Evolutionary conservation across 305 asterid genomes (phyloP), one percentile per base, ranked within the genome.

Genomic region (Petunia hybrid): DNA sequence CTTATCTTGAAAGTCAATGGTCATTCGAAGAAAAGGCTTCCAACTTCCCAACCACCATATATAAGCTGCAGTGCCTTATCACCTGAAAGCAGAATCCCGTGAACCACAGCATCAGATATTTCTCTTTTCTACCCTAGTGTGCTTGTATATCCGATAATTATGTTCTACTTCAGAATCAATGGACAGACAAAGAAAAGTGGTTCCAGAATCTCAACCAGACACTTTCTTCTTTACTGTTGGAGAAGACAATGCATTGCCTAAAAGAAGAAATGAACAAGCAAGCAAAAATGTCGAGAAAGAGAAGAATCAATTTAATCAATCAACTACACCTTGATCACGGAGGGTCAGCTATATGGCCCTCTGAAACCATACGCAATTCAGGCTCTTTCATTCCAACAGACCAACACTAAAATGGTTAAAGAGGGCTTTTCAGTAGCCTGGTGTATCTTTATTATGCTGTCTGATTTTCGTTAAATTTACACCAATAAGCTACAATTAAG

Each of bases 301-400:
- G 16, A 62, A 62, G 46, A 65, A 38, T 38, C 71, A 38, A 65
- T 39, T 38, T 46, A 38, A 65, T 39, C 71, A 64, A 5, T 8
- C 46, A 65, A 39, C 71, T 39, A 12, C 43, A 38, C 38, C 46
- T 38, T 38, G 71, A 65, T 39, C 46, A 7, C 9, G 39, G 5
- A 65, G 39, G 43, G 13, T 65, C 31, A 31, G 31, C 22, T 36
- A 65, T 38, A 65, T 31, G 40, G 39, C 46, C 46, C 2, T 64
- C 45, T 65, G 70, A 36, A 31, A 45, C 8, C 46, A 39, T 13
- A 1, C 46, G 22, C 10, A 16, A 9, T 45, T 22, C 77, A 69
- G n/a, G 13, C 59, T 69, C 77, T 45, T 43, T 69, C 55, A 36
- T 69, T 63, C 59, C 76, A 68, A 16, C 39, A 69, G 40, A 12